Evolutionary conservation across 805 yeast genomes (phyloP).

Genomic region (Teunomyces pallodes): DNA sequence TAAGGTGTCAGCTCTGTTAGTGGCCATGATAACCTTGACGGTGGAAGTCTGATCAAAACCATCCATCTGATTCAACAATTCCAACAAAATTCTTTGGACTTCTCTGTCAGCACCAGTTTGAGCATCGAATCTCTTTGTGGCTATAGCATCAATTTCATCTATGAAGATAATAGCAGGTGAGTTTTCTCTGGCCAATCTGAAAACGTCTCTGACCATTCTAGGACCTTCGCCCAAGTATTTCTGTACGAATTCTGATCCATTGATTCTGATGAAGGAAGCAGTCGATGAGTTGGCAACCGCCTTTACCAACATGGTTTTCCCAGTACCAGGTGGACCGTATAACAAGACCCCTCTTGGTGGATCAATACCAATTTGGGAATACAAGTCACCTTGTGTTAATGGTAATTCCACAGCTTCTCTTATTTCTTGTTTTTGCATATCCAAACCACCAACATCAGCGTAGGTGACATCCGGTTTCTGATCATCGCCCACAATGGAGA

Average conservation of each 20-base stretch:
- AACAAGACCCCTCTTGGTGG: slow-evolving; percentile 97
- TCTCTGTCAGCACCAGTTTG: slow-evolving; percentile 99
- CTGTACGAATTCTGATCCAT: slow-evolving; percentile 97
- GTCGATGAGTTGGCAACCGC: slow-evolving; percentile 97
- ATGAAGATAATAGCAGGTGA: slow-evolving; percentile 96
- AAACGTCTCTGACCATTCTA: slow-evolving; percentile 98
- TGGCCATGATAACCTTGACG: slow-evolving; percentile 98
- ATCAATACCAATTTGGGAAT: slow-evolving; percentile 96
- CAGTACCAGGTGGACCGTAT: slow-evolving; percentile 99
- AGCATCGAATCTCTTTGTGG: slow-evolving; percentile 98
- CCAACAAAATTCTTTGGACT: slow-evolving; percentile 95
- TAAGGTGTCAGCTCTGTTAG: slow-evolving; percentile 95
- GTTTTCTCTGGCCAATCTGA: slow-evolving; percentile 94
- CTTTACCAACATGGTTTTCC: slow-evolving; percentile 97
- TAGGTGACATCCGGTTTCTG: slow-evolving; percentile 92
- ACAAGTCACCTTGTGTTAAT: slow-evolving; percentile 89
- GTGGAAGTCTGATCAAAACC: slow-evolving; percentile 95
- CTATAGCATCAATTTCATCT: slow-evolving; percentile 98
- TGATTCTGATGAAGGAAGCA: slow-evolving; percentile 93
- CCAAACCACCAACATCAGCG: slow-evolving; percentile 98
- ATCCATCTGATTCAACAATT: slow-evolving; percentile 96
- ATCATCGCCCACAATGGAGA: slow-evolving; percentile 90
- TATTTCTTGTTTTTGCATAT: slow-evolving; percentile 98
- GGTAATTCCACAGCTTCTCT: slow-evolving; percentile 98
- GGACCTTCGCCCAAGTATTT: slow-evolving; percentile 99